phyloP scores from a whole-genome alignment of 805 yeast species.

The Scheffersomyces spartinae region DNA sequence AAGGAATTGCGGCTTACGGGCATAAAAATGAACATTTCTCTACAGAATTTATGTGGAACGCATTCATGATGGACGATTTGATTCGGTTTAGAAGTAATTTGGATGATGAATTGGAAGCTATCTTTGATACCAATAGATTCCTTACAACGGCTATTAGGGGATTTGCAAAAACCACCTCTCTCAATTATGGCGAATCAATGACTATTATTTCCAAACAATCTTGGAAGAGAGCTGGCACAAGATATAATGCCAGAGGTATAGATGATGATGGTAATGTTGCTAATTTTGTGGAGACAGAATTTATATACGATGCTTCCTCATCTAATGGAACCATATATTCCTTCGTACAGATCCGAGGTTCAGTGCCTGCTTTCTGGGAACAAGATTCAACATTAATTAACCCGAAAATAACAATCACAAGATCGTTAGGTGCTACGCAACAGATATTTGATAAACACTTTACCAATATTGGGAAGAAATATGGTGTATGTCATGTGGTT shows the following conservation, averaged over 20 bases:
- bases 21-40: constrained; percentile 55
- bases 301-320: constrained; percentile 44
- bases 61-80: constrained; percentile 78
- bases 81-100: constrained; percentile 62
- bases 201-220: constrained; percentile 88
- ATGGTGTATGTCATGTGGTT: constrained; percentile 84
- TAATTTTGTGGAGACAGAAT: constrained; percentile 89
- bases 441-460: constrained; percentile 84
- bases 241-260: constrained; percentile 89
- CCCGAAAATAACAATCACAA: constrained; percentile 80
- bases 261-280: constrained; percentile 95
- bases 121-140: constrained; percentile 67
- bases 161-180: constrained; percentile 68
- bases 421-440: constrained; percentile 87
- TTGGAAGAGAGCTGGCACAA: constrained; percentile 96
- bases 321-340: constrained; percentile 49
- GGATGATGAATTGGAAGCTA: constrained; percentile 44
- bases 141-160: constrained; percentile 91
- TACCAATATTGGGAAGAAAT: constrained; percentile 51
- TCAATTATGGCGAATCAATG: constrained; percentile 34
- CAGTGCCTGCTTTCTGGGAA: constrained; percentile 96
- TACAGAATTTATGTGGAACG: constrained; percentile 94
- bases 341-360: constrained; percentile 86
- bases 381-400: constrained; percentile 87
- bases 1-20: too few species aligned